Conservation (phyloP, 495 filamentous ascomycete genomes). For the Eremomyces bilateralis region DNA sequence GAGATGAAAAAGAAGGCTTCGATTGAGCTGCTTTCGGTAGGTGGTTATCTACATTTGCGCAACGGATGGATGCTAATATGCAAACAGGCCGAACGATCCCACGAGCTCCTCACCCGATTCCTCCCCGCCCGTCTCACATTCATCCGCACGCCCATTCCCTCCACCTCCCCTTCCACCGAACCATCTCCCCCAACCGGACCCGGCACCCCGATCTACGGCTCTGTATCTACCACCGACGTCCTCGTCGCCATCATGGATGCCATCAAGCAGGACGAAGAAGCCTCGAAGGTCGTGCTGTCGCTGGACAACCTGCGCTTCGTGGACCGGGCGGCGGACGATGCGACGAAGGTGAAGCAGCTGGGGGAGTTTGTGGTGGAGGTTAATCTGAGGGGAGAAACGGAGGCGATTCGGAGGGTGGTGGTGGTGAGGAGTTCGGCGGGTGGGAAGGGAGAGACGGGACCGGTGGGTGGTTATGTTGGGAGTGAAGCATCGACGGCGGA, state of each 20-base stretch:
- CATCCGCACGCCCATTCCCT: constrained; percentile 26
- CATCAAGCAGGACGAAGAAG: constrained; percentile 26
- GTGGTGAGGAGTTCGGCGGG: constrained; percentile 13
- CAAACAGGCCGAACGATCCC: constrained; percentile 24
- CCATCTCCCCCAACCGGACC: constrained; percentile 9
- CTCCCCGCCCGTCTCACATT: constrained; percentile 29
- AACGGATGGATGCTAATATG: neutral
- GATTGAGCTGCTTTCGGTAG: constrained; percentile 1
- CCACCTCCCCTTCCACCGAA: constrained; percentile 6
- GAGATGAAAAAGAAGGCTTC: constrained; percentile 5
- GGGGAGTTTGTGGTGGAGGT: constrained; percentile 34
- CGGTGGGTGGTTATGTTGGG: neutral
- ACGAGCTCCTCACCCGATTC: constrained; percentile 25
- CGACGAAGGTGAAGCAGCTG: constrained; percentile 29
- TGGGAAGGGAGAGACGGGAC: neutral
- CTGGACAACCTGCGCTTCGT: constrained; percentile 32
- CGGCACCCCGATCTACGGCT: constrained; percentile 28
- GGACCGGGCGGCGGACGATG: constrained; percentile 13
- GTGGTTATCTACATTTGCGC: neutral
- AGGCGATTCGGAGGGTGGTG: constrained; percentile 24
- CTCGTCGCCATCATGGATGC: constrained; percentile 24
- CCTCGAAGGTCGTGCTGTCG: constrained; percentile 24
- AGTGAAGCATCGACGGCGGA: too few relatives aligned
- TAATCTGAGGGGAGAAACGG: constrained; percentile 24
- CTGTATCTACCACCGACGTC: constrained; percentile 32